Evolutionary conservation across 1,284 basidiomycete species (phyloP), one percentile per base, ranked within the genome.

Genomic region (Marasmius tenuissimus): DNA sequence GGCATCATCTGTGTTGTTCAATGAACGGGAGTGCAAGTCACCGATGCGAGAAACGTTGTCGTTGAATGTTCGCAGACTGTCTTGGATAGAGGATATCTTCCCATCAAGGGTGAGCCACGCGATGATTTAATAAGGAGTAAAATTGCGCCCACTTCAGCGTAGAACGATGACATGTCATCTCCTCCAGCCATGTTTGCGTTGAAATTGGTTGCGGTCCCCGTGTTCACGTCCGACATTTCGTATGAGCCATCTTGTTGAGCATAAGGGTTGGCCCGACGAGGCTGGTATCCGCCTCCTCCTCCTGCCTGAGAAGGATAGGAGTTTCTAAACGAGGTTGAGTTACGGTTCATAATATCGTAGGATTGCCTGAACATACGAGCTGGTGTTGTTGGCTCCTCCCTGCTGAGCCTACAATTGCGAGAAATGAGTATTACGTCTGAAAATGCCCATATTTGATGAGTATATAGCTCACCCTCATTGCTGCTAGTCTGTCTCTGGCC

Each of bases 401-500:
- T 87, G 85, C 69, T 91, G 89, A 56, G 87, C 89, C 89, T 91
- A 68, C 16, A 59, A 39, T 40, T 54, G 51, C 34, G 9, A 57
- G 22, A 11, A 34, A 49, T 45, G 47, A 45, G 33, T 27, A 18
- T 11, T 50, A 40, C 34, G 50, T 49, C 27, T 33, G 58, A 52
- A 49, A 37, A 7, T 27, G 50, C 35, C 49, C 18, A 45, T 50
- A 52, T 16, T 27, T 27, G 27, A 27, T 27, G 18, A 34, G 10
- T 56, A 20, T 6, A 12, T n/a, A 5, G 75, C 80, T 67, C 66
- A 92, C 92, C 78, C 91, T 87, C 85, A 92, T 85, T 65, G 89
- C 91, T 71, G 91, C 89, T 67, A 93, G 83, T 83, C 91, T 87
- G 78, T 93, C 91, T 82, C 88, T 85, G 65, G 88, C 87, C 89